A percentile compares a stretch with the other conserved stretches of the same genome.
phyloP scores from a whole-genome alignment of 2,329 filamentous ascomycete species.

The Talaromyces rugulosus region DNA sequence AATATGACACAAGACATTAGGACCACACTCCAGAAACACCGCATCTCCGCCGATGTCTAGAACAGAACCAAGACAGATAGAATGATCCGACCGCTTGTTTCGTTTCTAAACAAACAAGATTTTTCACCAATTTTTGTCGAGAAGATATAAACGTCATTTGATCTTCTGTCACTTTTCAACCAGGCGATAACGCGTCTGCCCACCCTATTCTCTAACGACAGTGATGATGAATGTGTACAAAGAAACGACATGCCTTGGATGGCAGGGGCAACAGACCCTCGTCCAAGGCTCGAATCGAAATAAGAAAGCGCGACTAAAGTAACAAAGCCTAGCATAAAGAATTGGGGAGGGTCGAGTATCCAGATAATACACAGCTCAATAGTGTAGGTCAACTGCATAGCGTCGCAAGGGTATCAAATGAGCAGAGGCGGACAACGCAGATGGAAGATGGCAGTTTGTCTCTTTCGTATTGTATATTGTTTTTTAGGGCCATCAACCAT shows the following conservation, averaged over 20 bases:
- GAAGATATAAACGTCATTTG: background rate
- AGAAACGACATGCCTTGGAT: conserved; percentile 7
- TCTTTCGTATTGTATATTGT: background rate
- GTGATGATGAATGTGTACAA: conserved; percentile 9
- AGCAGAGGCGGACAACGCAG: conserved; percentile 10
- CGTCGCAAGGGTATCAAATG: conserved; percentile 13
- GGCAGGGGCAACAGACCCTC: background rate
- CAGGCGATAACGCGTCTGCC: conserved; percentile 4
- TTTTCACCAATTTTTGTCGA: conserved; percentile 9
- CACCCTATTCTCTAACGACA: conserved; percentile 3
- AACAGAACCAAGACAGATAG: conserved; percentile 4
- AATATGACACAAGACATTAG: conserved; percentile 11
- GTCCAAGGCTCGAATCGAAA: conserved; percentile 4
- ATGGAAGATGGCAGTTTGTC: conserved; percentile 11
- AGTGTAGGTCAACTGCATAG: conserved; percentile 1
- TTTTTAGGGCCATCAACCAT: background rate
- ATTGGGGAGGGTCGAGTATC: background rate
- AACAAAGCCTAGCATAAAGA: background rate
- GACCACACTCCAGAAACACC: conserved; percentile 16
- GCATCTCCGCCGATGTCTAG: conserved; percentile 13
- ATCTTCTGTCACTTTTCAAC: conserved; percentile 7
- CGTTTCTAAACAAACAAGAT: conserved; percentile 8
- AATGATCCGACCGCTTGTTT: conserved; percentile 1
- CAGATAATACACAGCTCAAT: conserved; percentile 5
- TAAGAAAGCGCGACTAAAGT: conserved; percentile 2